Base-by-base conservation (phyloP, 495 filamentous ascomycete genomes). In the Articulospora tetracladia region DNA sequence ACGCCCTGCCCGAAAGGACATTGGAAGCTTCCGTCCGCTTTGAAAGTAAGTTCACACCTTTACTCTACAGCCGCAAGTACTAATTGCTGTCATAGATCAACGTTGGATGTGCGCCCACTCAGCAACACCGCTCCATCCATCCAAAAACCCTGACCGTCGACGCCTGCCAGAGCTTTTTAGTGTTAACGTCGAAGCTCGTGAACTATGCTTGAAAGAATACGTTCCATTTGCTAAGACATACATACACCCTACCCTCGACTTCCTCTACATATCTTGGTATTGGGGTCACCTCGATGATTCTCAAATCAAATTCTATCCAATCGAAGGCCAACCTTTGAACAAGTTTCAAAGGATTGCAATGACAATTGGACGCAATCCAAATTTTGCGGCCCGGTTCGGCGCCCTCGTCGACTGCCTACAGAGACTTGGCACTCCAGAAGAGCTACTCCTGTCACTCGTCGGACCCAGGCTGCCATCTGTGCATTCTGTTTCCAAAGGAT, bases 241-340 rank as follows among this genome's bases (percentile, higher is more conserved):
- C 22, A 44, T 58, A 20, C 60, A 58, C 22, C 60, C 55, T n/a
- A 54, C 47, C 19, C 47, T 58, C 60, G 54, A 58, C 28, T 27
- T 58, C 8, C 47, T 63, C 25, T 54, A 58, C 23, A 53, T 63
- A 4, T 54, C 60, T 22, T 63, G 60, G 60, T 27, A 23, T 50
- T 44, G 11, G 17, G 17, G 8, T 3, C 39, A 7, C 3, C 8
- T 19, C 11, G n/a, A 44, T 44, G 22, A 28, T 17, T 20, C n/a
- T 2, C 6, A 30, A 20, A 55, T 30, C 27, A 55, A 48, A 20
- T 56, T 55, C 17, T 27, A n/a, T 24, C 10, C 39, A 3, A 61
- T 61, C 22, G 13, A 19, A 17, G 24, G 28, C 1, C 39, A 41
- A 20, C 59, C 59, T 44, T 30, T 61, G 22, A 27, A 13, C 26